phyloP scores from a whole-genome alignment of 192 early-diverging fungal genomes.

The Neocallimastix lanati region DNA sequence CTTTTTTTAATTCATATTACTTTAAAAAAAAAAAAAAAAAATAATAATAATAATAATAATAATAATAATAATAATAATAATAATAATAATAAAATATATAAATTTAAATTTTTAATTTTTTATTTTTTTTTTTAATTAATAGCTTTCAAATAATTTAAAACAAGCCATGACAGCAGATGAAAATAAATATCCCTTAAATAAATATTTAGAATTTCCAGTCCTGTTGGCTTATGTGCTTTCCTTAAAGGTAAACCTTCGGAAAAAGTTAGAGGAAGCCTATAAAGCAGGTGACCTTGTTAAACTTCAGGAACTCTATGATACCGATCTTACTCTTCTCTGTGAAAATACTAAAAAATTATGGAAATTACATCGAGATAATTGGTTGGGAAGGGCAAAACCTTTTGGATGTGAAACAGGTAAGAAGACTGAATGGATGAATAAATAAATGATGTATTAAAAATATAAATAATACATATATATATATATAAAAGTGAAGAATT shows the following conservation, averaged over 20 bases:
- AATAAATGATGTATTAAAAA: too few relatives aligned
- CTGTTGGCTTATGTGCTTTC: constrained; percentile 44
- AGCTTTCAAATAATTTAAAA: constrained; percentile 27
- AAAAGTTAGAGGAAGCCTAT: constrained; percentile 40
- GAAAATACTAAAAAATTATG: constrained; percentile 51
- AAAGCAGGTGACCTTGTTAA: constrained; percentile 23
- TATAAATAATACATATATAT: too few relatives aligned
- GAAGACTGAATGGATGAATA: too few relatives aligned
- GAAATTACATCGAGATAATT: constrained; percentile 59
- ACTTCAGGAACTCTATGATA: constrained; percentile 30
- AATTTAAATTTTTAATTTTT: too few relatives aligned
- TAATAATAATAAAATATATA: too few relatives aligned
- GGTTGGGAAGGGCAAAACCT: constrained; percentile 61
- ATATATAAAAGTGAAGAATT: too few relatives aligned
- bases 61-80: too few relatives aligned
- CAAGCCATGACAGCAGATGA: constrained; percentile 19
- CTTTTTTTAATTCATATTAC: too few relatives aligned
- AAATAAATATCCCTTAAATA: constrained; percentile 46
- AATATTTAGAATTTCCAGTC: constrained; percentile 42
- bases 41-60: too few relatives aligned
- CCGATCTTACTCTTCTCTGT: constrained; percentile 29
- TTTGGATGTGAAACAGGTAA: constrained; percentile 58
- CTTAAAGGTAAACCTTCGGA: constrained; percentile 53
- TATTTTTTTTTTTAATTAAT: too few relatives aligned
- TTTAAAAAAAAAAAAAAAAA: too few relatives aligned